These are phyloP conservation scores for Saccharum spontaneum DNA, from an alignment of 176 grass and related monocot genomes.

Conservation along the genomic window DNA sequence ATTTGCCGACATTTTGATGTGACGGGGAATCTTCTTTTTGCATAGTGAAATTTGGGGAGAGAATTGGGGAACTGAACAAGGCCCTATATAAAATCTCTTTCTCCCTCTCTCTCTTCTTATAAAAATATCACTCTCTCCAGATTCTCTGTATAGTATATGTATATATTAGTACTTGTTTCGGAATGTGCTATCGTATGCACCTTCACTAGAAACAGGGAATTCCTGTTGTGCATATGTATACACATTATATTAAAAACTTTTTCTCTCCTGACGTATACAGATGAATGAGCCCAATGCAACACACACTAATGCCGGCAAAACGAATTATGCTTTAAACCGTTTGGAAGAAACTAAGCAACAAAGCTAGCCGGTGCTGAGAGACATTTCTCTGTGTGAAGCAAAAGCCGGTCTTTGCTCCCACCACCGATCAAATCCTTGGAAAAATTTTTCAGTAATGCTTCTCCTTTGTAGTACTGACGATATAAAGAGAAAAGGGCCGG, in stretches of 20 bases:
- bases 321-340: not conserved
- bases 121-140: not conserved
- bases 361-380: not conserved
- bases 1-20: too few species aligned
- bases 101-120: not conserved
- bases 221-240: not conserved
- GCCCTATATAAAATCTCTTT: not conserved
- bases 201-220: not conserved
- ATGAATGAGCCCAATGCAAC: not conserved
- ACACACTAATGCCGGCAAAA: not conserved
- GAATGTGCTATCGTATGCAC: too few species aligned
- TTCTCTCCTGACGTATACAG: not conserved
- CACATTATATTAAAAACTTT: not conserved
- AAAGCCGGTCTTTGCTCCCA: constrained; percentile 40
- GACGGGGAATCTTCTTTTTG: too few species aligned
- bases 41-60: too few species aligned
- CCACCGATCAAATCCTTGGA: constrained; percentile 28
- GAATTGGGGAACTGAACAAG: too few species aligned
- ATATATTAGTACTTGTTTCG: too few species aligned
- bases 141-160: not conserved
- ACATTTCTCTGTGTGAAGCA: constrained; percentile 40
- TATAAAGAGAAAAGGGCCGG: constrained; percentile 18
- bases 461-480: constrained; percentile 12
- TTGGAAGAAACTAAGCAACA: not conserved
- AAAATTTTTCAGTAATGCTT: constrained; percentile 30